phyloP scores from a whole-genome alignment of 805 yeast species.

The Saturnispora halmiae region DNA sequence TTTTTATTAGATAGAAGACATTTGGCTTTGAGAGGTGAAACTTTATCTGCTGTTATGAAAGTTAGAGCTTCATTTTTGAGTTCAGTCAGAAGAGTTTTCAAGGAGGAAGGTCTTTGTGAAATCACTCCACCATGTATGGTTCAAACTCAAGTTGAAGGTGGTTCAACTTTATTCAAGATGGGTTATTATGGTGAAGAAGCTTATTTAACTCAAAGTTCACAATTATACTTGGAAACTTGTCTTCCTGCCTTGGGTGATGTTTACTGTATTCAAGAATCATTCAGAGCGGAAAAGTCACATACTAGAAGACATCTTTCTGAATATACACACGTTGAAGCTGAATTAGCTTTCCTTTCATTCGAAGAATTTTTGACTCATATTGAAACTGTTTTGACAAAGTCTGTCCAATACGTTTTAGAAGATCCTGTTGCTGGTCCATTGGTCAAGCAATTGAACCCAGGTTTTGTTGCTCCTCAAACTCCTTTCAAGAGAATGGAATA shows the following conservation, averaged over 20 bases:
- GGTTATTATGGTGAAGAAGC: conserved; percentile 97
- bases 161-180: conserved; percentile 87
- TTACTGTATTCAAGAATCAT: conserved; percentile 94
- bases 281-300: conserved; percentile 98
- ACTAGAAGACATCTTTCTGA: conserved; percentile 97
- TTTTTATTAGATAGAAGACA: conserved; percentile 91
- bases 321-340: conserved; percentile 95
- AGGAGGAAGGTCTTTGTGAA: conserved; percentile 69
- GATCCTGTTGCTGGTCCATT: conserved; percentile 92
- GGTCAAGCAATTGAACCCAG: conserved; percentile 86
- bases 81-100: conserved; percentile 67
- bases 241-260: conserved; percentile 96
- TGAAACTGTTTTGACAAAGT: conserved; percentile 63
- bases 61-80: conserved; percentile 78
- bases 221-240: conserved; percentile 92
- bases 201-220: conserved; percentile 92
- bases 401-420: conserved; percentile 67
- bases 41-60: conserved; percentile 84
- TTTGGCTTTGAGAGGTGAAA: conserved; percentile 92
- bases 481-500: conserved; percentile 93
- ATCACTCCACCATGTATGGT: conserved; percentile 99
- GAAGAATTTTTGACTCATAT: conserved; percentile 81
- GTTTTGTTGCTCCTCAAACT: conserved; percentile 65
- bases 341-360: conserved; percentile 77
- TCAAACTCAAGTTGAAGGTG: conserved; percentile 99